phyloP scores from a whole-genome alignment of 331 rosid genomes.

The Acacia pycnantha region DNA sequence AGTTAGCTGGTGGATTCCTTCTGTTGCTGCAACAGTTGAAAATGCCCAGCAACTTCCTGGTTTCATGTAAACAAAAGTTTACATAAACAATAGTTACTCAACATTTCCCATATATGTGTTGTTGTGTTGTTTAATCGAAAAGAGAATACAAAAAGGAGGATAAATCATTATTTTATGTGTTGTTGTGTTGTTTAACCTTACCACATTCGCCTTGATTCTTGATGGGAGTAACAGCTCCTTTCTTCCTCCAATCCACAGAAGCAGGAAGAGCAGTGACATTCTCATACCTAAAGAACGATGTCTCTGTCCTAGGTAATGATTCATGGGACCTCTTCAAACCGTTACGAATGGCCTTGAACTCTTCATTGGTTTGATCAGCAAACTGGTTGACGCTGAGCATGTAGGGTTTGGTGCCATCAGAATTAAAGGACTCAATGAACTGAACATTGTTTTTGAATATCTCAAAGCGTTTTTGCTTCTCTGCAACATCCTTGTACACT shows the following conservation, averaged over 20 bases:
- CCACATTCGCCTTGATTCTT: slow-evolving; percentile 52
- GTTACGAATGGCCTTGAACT: slow-evolving; percentile 29
- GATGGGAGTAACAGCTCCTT: slow-evolving; percentile 44
- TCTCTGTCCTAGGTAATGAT: background rate
- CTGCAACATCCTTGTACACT: slow-evolving; percentile 12
- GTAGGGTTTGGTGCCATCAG: slow-evolving; percentile 28
- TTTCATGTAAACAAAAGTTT: background rate
- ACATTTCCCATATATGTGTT: too few species aligned
- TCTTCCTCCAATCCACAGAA: slow-evolving; percentile 41
- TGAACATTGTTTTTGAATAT: slow-evolving; percentile 34
- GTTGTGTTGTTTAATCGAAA: too few species aligned
- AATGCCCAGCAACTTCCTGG: slow-evolving; percentile 52
- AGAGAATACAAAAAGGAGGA: background rate
- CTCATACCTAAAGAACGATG: slow-evolving; percentile 24
- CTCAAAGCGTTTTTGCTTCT: slow-evolving; percentile 22
- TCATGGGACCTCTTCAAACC: slow-evolving; percentile 27
- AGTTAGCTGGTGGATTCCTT: slow-evolving; percentile 35
- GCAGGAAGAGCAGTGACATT: slow-evolving; percentile 29
- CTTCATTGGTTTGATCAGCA: slow-evolving; percentile 40
- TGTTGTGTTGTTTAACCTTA: slow-evolving; percentile 13
- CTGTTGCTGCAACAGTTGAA: slow-evolving; percentile 38
- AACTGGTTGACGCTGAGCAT: slow-evolving; percentile 32
- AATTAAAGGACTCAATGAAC: slow-evolving; percentile 37
- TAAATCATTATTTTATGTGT: background rate
- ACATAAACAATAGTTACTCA: background rate